These are phyloP conservation scores for Mortierella claussenii DNA, from an alignment of 192 early-diverging fungal species.

Conservation along the genomic window DNA sequence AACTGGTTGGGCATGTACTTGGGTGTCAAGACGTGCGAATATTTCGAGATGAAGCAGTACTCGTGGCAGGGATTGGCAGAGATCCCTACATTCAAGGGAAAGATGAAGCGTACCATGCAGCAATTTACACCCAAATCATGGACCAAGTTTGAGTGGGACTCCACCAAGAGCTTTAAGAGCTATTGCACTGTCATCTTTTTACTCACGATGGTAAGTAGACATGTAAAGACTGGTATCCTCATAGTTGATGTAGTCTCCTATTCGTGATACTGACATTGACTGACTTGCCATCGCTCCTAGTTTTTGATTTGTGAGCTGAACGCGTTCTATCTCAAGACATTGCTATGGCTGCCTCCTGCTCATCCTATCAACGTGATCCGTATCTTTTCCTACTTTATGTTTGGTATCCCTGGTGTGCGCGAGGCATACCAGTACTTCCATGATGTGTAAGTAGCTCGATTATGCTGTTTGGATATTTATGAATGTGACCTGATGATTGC, in stretches of 20 bases:
- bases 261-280: no score
- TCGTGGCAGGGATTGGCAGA: slow-evolving; percentile 92
- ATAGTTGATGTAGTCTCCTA: neutral
- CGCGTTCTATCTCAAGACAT: slow-evolving; percentile 92
- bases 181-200: slow-evolving; percentile 82
- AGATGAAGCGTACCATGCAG: slow-evolving; percentile 84
- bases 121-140: slow-evolving; percentile 97
- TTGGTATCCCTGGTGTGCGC: slow-evolving; percentile 88
- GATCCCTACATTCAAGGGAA: slow-evolving; percentile 87
- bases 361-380: slow-evolving; percentile 84
- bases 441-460: slow-evolving; percentile 49
- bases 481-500: no score
- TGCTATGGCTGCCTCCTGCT: slow-evolving; percentile 91
- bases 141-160: slow-evolving; percentile 93
- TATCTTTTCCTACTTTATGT: slow-evolving; percentile 83
- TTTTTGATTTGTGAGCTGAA: slow-evolving; percentile 80
- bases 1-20: slow-evolving; percentile 95
- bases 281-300: no score
- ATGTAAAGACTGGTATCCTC: neutral
- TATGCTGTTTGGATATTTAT: no score
- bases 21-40: slow-evolving; percentile 98
- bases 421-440: slow-evolving; percentile 93
- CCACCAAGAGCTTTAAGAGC: slow-evolving; percentile 89
- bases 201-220: slow-evolving; percentile 71
- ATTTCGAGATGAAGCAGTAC: slow-evolving; percentile 96